Base-by-base conservation (phyloP, 176 grass and related monocot genomes). In the Pharus latifolius region DNA sequence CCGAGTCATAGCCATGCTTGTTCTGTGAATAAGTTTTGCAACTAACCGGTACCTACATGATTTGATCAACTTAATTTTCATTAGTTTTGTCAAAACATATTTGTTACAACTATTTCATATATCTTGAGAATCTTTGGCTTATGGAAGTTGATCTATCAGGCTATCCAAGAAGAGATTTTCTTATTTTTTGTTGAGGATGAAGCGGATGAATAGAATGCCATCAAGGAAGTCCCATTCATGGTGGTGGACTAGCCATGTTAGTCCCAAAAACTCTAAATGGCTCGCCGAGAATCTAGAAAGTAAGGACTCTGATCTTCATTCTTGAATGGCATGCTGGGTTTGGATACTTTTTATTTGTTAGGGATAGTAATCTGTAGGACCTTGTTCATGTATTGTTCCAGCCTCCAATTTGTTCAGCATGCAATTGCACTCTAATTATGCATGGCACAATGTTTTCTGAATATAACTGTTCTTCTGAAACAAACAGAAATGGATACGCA, bases 181-280 rank as follows among this genome's bases (percentile, higher is more conserved):
- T 31, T 70, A 47, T 65, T 38, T 70, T 75, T 10, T 27, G 3
- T 74, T 74, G 77, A 83, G 16, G 61, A 88, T 83, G 78, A 88
- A 91, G 74, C 81, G 85, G 54, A 93, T 98, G 89, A 74, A 87
- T 5, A 83, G 89, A 56, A 84, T 90, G 77, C 80, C 63, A 63
- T 87, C 86, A 6, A 88, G 67, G 35, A 98, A 98, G 60, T 85
- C 90, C 40, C 84, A 98, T 78, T 92, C 94, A 57, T 98, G 87
- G 89, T 93, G 89, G 94, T 98, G 89, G 94, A 87, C 88, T 61
- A 91, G 94, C 64, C 89, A 98, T 70, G 85, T 93, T 65, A 93
- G 81, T 70, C 89, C 86, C 20, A 98, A 98, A 70, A 98, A 91
- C 75, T 76, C 68, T 32, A 87, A 84, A 85, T 98, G 94, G 94